These are phyloP conservation scores for Aureobasidium lini DNA, from an alignment of 2,329 filamentous ascomycete genomes.

Conservation along the genomic window DNA sequence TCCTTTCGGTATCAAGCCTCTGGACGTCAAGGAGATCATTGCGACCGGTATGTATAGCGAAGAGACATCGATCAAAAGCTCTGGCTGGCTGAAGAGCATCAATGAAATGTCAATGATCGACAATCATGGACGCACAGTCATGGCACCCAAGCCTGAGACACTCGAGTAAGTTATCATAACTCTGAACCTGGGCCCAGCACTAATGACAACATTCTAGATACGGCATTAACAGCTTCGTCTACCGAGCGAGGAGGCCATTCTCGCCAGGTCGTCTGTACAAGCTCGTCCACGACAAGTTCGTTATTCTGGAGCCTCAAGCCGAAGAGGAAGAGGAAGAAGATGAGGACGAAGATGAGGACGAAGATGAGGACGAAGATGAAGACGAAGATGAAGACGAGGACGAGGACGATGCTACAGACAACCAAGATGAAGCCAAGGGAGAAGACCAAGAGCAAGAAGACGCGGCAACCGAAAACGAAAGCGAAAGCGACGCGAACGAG, in stretches of 20 bases:
- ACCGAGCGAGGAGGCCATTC: slow-evolving; percentile 46
- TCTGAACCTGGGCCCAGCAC: too few relatives aligned
- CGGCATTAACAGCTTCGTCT: slow-evolving; percentile 64
- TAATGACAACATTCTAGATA: slow-evolving; percentile 37
- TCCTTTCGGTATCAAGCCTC: slow-evolving; percentile 12
- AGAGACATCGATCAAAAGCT: slow-evolving; percentile 54
- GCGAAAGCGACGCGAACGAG: slow-evolving; percentile 11
- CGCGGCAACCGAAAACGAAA: not conserved
- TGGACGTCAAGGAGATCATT: slow-evolving; percentile 54
- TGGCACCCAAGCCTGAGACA: slow-evolving; percentile 63
- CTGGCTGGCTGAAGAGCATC: slow-evolving; percentile 63
- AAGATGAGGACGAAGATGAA: slow-evolving; percentile 21
- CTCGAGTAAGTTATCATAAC: slow-evolving; percentile 45
- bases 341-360: slow-evolving; percentile 22
- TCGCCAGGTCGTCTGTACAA: slow-evolving; percentile 35
- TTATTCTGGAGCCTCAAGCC: slow-evolving; percentile 32
- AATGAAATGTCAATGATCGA: slow-evolving; percentile 59
- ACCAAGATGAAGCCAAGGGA: not conserved
- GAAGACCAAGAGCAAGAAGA: not conserved
- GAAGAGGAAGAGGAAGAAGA: slow-evolving; percentile 30
- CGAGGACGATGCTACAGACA: not conserved
- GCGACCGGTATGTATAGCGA: slow-evolving; percentile 60
- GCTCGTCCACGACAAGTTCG: slow-evolving; percentile 37
- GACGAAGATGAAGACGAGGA: slow-evolving; percentile 19
- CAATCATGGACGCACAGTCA: slow-evolving; percentile 40